Base-by-base conservation (phyloP, 495 filamentous ascomycete genomes). In the Aeminium ludgeri region DNA sequence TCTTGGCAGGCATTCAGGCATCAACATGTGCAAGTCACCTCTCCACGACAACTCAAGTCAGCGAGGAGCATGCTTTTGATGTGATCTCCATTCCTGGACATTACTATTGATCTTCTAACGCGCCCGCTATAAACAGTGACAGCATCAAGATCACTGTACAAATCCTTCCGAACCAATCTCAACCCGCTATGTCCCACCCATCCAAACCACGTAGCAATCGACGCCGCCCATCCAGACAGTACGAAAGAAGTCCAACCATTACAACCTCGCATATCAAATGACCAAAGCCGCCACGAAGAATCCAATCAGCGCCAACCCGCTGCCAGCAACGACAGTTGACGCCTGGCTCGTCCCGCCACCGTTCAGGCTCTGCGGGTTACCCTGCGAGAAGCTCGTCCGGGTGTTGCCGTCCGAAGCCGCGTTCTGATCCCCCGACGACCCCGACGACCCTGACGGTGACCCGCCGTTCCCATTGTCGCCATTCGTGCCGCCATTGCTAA, bases 201-300 rank as follows among this genome's bases (percentile, higher is more conserved):
- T 2, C 38, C 38, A 5, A 6, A 4, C 23, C 2, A 23, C 35
- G 15, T 15, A 2, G 6, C 5, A 5, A 6, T 25, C 23, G 6
- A 23, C 35, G 15, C 35, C 15, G 6, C 5, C 28, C 8, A 20
- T 13, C 6, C 23, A 37, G 38, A 38, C 34, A 17, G 43, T 30
- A 45, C 36, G 12, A 6, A 35, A 34, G 10, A 3, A 19, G 20
- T 10, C 20, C 19, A 13, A 3, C 19, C 34, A 39, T 4, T 30
- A 28, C 36, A n/a, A 39, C 36, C 12, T 41, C 10, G 20, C 20
- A 15, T 10, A 37, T 50, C 40, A 51, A 11, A 51, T 4, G 20
- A 51, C 15, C 38, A 51, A 27, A 40, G 45, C 47, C n/a, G 44
- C 48, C 18, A 41, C 44, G 18, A 51, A 43, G 25, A 51, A 51